These are phyloP conservation scores for Lotmaria passim DNA, from an alignment of 208 protist genomes.

Conservation along the genomic window DNA sequence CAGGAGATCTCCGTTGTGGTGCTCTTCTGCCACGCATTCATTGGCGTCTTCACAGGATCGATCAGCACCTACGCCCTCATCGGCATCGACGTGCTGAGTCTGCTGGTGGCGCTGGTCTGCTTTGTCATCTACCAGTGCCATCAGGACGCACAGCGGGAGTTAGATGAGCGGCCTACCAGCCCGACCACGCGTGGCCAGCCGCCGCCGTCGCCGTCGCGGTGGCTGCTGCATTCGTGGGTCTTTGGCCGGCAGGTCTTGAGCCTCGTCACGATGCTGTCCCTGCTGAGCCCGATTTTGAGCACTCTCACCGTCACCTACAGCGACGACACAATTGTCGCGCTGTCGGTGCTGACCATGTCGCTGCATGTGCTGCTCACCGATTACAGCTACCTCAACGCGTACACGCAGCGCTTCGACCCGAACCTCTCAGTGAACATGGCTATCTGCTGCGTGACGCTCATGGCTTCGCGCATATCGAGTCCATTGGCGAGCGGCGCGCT, in stretches of 20 bases:
- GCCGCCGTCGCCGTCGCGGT: constrained; percentile 30
- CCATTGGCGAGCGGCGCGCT: constrained; percentile 70
- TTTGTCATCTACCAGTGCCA: constrained; percentile 38
- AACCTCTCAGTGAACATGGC: constrained; percentile 85
- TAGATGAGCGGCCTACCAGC: constrained; percentile 27
- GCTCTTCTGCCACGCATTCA: constrained; percentile 84
- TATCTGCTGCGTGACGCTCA: constrained; percentile 80
- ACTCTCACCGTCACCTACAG: constrained; percentile 88
- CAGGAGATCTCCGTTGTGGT: constrained; percentile 90
- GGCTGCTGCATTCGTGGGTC: constrained; percentile 45
- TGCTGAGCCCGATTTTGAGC: constrained; percentile 83
- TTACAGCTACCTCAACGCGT: constrained; percentile 89
- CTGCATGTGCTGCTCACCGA: constrained; percentile 80
- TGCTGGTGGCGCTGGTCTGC: constrained; percentile 27
- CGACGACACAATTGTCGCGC: constrained; percentile 90
- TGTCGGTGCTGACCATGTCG: constrained; percentile 81
- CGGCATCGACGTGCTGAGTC: constrained; percentile 56
- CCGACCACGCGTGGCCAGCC: constrained; percentile 23
- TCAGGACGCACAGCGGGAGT: constrained; percentile 13
- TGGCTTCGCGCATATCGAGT: constrained; percentile 82
- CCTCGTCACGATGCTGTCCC: constrained; percentile 57
- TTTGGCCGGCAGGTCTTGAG: constrained; percentile 61
- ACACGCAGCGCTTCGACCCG: constrained; percentile 62
- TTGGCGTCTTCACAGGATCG: constrained; percentile 45
- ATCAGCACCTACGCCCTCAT: constrained; percentile 53